These are phyloP conservation scores for Aristolochia fimbriata DNA, from an alignment of 164 flowering plant species.

Conservation along the genomic window DNA sequence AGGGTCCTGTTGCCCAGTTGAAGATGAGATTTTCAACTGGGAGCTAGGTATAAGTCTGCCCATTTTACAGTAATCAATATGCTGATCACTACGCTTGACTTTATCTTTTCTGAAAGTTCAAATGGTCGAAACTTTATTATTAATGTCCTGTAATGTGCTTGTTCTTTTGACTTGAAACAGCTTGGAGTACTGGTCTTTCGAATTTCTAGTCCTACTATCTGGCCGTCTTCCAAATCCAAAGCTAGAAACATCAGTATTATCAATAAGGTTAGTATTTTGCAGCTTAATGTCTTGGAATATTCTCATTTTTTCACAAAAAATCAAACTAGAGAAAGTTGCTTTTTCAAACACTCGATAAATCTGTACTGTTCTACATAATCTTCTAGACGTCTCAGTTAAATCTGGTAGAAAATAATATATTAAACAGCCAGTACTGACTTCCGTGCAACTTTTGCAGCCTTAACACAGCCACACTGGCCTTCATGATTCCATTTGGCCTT, in stretches of 20 bases:
- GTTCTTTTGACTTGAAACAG: constrained; percentile 19
- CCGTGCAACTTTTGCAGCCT: constrained; percentile 2
- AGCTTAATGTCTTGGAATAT: background rate
- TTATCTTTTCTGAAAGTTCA: background rate
- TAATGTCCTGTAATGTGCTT: background rate
- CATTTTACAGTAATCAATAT: background rate
- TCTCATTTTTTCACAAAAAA: background rate
- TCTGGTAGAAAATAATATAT: background rate
- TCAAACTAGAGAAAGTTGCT: background rate
- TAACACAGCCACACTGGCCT: constrained; percentile 6
- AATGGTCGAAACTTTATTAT: background rate
- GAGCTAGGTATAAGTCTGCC: too few species aligned
- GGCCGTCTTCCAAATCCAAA: constrained; percentile 60
- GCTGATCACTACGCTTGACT: background rate
- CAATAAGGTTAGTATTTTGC: constrained; percentile 34
- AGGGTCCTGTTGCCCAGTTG: too few species aligned
- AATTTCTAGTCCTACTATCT: constrained; percentile 50
- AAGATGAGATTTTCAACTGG: too few species aligned
- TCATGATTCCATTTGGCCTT: constrained; percentile 9
- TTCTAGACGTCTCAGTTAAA: background rate
- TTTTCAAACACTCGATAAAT: too few species aligned
- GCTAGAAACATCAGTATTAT: constrained; percentile 57
- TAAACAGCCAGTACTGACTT: background rate
- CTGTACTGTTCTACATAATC: background rate
- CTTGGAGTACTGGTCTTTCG: constrained; percentile 57